These are phyloP conservation scores for Liriodendron chinense DNA, from an alignment of 164 flowering plant species.

Conservation along the genomic window DNA sequence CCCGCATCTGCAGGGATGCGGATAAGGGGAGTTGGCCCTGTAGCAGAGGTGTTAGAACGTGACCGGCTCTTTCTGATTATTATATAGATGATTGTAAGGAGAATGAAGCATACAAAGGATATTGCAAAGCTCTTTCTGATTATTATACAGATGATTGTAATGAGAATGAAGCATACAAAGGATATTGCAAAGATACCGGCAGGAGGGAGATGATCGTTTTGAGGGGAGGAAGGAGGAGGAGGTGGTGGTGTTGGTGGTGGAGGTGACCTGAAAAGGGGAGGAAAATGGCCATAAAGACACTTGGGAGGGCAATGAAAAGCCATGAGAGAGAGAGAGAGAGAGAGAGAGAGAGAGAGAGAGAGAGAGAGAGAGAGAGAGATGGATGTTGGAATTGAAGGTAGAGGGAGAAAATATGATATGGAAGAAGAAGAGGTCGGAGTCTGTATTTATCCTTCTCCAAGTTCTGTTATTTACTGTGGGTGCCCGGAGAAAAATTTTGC, in stretches of 20 bases:
- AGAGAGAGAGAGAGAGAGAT: not conserved
- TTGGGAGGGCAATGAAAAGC: not conserved
- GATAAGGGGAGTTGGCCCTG: slow-evolving; percentile 17
- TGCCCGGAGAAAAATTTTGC: no score
- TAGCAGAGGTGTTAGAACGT: slow-evolving; percentile 22
- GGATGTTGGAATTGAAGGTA: not conserved
- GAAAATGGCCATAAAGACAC: not conserved
- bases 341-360: not conserved
- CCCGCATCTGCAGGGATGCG: not conserved
- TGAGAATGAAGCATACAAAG: slow-evolving; percentile 29
- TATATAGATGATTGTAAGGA: slow-evolving; percentile 33
- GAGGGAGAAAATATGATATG: not conserved
- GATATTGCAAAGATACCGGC: slow-evolving; percentile 22
- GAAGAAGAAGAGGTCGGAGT: no score
- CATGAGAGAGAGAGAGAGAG: not conserved
- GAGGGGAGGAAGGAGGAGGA: slow-evolving; percentile 1
- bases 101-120: slow-evolving; percentile 25
- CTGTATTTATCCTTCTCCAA: not conserved
- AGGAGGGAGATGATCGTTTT: slow-evolving; percentile 18
- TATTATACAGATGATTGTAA: slow-evolving; percentile 34
- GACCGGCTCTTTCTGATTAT: slow-evolving; percentile 27
- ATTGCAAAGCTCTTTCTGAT: slow-evolving; percentile 26
- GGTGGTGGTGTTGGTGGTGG: slow-evolving; percentile 2
- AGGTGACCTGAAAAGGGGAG: not conserved
- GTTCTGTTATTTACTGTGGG: not conserved